These are phyloP conservation scores for Thermothielavioides terrestris DNA, from an alignment of 495 filamentous ascomycete genomes.

Conservation along the genomic window DNA sequence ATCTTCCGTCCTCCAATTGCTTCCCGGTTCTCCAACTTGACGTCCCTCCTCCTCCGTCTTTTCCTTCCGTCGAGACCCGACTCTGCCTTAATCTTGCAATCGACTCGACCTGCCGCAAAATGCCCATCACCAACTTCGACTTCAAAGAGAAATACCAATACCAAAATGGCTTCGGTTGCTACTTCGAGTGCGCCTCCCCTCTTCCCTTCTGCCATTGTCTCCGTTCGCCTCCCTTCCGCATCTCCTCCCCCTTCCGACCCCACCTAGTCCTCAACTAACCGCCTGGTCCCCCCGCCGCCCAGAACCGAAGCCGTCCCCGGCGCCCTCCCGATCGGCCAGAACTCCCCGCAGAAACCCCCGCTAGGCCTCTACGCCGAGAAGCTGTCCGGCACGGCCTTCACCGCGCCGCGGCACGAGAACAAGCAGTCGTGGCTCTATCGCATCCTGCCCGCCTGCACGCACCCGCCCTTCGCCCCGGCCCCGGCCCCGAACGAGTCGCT, in stretches of 20 bases:
- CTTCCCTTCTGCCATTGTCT: not conserved
- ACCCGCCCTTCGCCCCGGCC: slow-evolving; percentile 58
- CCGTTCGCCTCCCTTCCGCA: too few species aligned
- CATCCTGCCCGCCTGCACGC: slow-evolving; percentile 74
- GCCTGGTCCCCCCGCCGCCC: not conserved
- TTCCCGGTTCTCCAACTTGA: not conserved
- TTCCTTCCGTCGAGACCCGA: not conserved
- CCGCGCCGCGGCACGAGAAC: slow-evolving; percentile 81
- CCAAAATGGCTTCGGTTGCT: slow-evolving; percentile 59
- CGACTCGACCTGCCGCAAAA: slow-evolving; percentile 24
- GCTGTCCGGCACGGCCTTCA: slow-evolving; percentile 89
- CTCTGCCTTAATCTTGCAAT: too few species aligned
- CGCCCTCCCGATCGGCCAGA: slow-evolving; percentile 54
- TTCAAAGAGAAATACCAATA: slow-evolving; percentile 54
- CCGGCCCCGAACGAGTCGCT: slow-evolving; percentile 16
- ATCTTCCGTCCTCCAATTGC: not conserved
- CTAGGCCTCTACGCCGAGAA: slow-evolving; percentile 87
- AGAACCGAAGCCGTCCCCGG: slow-evolving; percentile 41
- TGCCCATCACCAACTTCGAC: slow-evolving; percentile 50
- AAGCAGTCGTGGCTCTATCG: slow-evolving; percentile 93
- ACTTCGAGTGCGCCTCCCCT: slow-evolving; percentile 44
- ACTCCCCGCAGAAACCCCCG: slow-evolving; percentile 81
- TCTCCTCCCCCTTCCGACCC: not conserved
- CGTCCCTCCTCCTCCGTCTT: not conserved
- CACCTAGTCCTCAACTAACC: not conserved